These are phyloP conservation scores for Mycena polygramma DNA, from an alignment of 768 basidiomycete genomes.

Conservation along the genomic window DNA sequence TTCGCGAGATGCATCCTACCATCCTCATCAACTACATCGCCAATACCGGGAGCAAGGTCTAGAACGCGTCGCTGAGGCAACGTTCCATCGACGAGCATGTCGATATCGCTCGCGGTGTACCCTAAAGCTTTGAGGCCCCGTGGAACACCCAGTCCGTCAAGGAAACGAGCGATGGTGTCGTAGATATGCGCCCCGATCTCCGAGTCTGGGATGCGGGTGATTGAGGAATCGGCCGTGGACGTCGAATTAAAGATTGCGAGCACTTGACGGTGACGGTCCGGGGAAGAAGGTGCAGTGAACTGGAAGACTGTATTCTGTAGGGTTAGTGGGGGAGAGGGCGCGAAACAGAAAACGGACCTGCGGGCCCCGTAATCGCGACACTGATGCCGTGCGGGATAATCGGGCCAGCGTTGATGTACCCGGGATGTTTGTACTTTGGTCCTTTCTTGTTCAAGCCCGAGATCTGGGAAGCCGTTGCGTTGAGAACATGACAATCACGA, in stretches of 20 bases:
- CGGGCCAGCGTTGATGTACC: conserved; percentile 86
- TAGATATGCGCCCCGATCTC: conserved; percentile 84
- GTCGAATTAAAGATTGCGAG: conserved; percentile 85
- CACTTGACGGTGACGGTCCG: conserved; percentile 90
- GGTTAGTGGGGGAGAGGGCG: neutral
- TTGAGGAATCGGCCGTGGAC: conserved; percentile 74
- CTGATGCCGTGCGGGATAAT: conserved; percentile 96
- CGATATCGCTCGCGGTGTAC: conserved; percentile 70
- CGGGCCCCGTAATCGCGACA: conserved; percentile 91
- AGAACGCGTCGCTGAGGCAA: conserved; percentile 93
- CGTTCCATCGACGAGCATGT: conserved; percentile 88
- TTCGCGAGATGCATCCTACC: conserved; percentile 84
- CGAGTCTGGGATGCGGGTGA: conserved; percentile 80
- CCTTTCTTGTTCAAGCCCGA: conserved; percentile 96
- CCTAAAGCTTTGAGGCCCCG: conserved; percentile 88
- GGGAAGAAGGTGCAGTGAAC: conserved; percentile 95
- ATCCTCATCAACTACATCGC: conserved; percentile 85
- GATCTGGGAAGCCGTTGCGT: conserved; percentile 64
- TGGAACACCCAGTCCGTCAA: conserved; percentile 87
- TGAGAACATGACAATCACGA: neutral
- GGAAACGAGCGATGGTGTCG: conserved; percentile 90
- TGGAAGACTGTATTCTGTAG: conserved; percentile 75
- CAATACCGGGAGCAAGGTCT: conserved; percentile 93
- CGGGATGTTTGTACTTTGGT: conserved; percentile 91
- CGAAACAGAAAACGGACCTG: conserved; percentile 59